Base-by-base conservation (phyloP, 176 grass and related monocot species). In the Pharus latifolius region DNA sequence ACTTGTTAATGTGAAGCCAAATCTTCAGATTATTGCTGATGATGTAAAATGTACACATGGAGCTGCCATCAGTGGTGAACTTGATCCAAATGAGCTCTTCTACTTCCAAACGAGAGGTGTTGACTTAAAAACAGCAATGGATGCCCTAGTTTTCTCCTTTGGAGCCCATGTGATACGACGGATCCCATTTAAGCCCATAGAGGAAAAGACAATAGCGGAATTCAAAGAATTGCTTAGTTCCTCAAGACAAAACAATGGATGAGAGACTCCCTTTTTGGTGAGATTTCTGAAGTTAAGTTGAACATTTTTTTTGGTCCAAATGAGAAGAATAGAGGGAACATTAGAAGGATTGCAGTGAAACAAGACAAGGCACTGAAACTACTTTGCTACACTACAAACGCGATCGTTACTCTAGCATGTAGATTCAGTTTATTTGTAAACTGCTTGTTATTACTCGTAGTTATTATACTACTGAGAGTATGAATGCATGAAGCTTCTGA, bases 31-130 rank as follows among this genome's bases (percentile, higher is more conserved):
- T 32, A 69, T 98, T n/a, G 95, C 95, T 3, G 90, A 93, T 32
- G 95, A 98, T 69, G 95, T 98, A n/a, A 93, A 76, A 70, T 98
- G 95, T 64, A 82, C 95, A 18, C 95, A 98, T 74, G 95, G 95
- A 63, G 95, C 95, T 67, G 87, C 95, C 22, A 88, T 98, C 35
- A 98, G 95, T 63, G 95, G 89, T 37, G 95, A 93, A 63, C 86
- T 93, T 30, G 90, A 93, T 76, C 83, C 69, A 10, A 81, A 88
- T 8, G 73, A 90, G 35, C 90, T 98, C 28, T 93, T 93, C 78
- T 98, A 93, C 59, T 98, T 98, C 72, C 84, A 73, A 29, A 78
- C 95, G 0, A 85, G 90, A 69, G 95, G 95, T 4, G 79, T 98
- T 6, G 77, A 93, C 32, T 9, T 38, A 0, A 66, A 85, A 72